Evolutionary conservation across 202 grass and related monocot genomes (phyloP).

Genomic region (Schoenoplectus tabernaemontani): DNA sequence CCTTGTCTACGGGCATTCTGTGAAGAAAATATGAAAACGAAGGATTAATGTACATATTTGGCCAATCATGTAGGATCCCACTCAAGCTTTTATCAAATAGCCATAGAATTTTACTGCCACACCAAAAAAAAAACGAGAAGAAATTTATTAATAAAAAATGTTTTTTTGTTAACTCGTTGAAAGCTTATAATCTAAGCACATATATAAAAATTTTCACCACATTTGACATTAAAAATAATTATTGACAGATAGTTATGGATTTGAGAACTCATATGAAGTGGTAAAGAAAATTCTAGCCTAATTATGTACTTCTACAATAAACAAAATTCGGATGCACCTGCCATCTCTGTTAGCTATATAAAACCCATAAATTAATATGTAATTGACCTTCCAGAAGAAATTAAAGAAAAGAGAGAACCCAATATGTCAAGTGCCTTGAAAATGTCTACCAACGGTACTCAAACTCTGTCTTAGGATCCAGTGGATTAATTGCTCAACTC

Average conservation of each 20-base stretch:
- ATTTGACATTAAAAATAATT: no score
- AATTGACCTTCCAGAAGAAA: conserved; percentile 12
- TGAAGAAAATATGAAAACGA: no score
- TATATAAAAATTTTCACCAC: neutral
- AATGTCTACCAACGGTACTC: neutral
- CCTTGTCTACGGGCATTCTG: no score
- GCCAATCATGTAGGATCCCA: no score
- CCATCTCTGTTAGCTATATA: no score
- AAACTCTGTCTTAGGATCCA: neutral
- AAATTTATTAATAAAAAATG: neutral
- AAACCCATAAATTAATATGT: no score
- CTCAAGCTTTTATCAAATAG: neutral
- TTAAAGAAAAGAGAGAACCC: neutral
- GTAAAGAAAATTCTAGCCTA: neutral
- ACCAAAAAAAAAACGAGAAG: neutral
- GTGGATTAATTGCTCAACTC: neutral
- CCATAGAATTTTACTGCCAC: neutral
- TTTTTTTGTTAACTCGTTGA: no score
- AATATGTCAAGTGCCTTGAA: neutral
- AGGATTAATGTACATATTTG: no score
- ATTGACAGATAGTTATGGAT: no score
- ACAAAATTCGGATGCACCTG: no score
- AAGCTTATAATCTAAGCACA: neutral
- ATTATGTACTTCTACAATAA: no score
- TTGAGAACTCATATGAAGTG: no score